phyloP scores from a whole-genome alignment of 2,329 filamentous ascomycete species.

The Thielaviopsis euricoi region DNA sequence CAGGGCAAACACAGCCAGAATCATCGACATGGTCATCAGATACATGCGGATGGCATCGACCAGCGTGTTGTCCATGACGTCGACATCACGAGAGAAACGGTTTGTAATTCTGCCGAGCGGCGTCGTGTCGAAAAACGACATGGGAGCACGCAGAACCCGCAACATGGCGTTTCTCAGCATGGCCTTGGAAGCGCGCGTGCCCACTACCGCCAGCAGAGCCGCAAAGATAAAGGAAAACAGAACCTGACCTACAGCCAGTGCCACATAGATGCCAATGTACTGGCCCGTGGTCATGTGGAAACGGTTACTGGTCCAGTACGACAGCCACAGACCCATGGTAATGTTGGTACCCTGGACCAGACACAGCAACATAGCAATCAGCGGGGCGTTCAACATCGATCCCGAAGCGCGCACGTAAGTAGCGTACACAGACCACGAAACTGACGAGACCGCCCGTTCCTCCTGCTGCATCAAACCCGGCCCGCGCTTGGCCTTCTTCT shows the following conservation, averaged over 20 bases:
- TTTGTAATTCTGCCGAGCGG: slow-evolving; percentile 91
- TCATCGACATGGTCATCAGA: slow-evolving; percentile 68
- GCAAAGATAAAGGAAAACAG: slow-evolving; percentile 68
- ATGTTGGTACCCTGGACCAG: slow-evolving; percentile 74
- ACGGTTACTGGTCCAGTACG: slow-evolving; percentile 77
- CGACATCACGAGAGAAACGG: slow-evolving; percentile 86
- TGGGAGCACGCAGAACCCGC: slow-evolving; percentile 54
- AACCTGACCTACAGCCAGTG: slow-evolving; percentile 54
- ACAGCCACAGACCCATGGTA: slow-evolving; percentile 77
- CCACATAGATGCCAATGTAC: slow-evolving; percentile 60
- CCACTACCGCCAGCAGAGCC: slow-evolving; percentile 57
- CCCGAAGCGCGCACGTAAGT: slow-evolving; percentile 66
- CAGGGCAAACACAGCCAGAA: slow-evolving; percentile 67
- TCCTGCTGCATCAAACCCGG: slow-evolving; percentile 54
- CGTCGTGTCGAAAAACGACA: slow-evolving; percentile 95
- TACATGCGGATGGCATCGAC: slow-evolving; percentile 88
- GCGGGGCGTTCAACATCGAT: slow-evolving; percentile 48
- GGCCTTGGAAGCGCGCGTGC: slow-evolving; percentile 64
- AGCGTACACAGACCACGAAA: slow-evolving; percentile 64
- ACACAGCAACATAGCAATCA: slow-evolving; percentile 46
- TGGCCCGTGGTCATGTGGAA: slow-evolving; percentile 48
- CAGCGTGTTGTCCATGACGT: slow-evolving; percentile 89
- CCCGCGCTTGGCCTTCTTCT: slow-evolving; percentile 41
- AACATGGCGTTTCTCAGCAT: slow-evolving; percentile 71
- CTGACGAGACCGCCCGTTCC: slow-evolving; percentile 56